phyloP scores from a whole-genome alignment of 495 filamentous ascomycete species.

The Tuber indicum region DNA sequence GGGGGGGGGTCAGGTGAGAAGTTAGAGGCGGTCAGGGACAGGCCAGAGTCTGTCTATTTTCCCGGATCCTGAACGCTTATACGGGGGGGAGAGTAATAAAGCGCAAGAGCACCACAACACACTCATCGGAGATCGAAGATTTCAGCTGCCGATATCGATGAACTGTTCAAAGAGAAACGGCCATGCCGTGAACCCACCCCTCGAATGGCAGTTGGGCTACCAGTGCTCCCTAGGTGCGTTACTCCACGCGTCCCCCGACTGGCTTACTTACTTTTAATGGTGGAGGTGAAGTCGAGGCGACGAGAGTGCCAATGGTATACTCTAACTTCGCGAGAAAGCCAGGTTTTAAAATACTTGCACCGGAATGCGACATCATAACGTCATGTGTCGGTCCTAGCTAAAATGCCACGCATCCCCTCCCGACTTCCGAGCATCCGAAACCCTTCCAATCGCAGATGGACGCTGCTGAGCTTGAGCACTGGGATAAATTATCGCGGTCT shows the following conservation, averaged over 20 bases:
- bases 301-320: not conserved
- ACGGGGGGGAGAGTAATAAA: not conserved
- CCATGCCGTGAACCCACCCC: not conserved
- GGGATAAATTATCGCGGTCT: not conserved
- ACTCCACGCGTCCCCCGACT: not conserved
- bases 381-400: not conserved
- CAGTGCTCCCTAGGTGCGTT: not conserved
- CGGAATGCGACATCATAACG: not conserved
- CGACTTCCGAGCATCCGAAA: slow-evolving; percentile 1
- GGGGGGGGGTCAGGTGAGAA: not conserved
- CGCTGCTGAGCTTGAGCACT: not conserved
- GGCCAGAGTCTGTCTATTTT: not conserved
- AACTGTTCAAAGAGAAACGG: not conserved
- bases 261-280: not conserved
- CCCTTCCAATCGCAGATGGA: not conserved
- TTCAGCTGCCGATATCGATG: not conserved
- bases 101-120: not conserved
- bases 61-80: not conserved
- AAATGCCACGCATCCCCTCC: slow-evolving; percentile 4
- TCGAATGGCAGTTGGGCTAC: not conserved
- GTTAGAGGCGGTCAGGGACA: not conserved
- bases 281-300: not conserved
- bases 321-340: not conserved
- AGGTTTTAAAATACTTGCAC: not conserved
- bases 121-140: not conserved